Evolutionary conservation across 176 grass and related monocot genomes (phyloP).

Genomic region (Poa pratensis): DNA sequence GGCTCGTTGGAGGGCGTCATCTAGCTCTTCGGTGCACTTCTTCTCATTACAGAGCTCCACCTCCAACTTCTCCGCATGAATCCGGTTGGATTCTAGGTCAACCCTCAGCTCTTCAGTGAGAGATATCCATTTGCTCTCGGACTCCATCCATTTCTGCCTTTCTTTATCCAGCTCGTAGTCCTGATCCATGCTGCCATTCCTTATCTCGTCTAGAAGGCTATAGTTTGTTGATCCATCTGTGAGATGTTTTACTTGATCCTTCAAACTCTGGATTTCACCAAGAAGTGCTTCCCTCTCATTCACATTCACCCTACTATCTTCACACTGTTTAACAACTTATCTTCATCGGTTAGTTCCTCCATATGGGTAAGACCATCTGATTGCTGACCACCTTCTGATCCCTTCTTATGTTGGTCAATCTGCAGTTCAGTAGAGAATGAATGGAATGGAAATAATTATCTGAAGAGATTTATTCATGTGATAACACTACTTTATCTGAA

Average conservation of each 20-base stretch:
- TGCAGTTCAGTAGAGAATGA: constrained; percentile 41
- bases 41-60: constrained; percentile 78
- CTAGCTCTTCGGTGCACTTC: constrained; percentile 82
- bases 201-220: constrained; percentile 83
- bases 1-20: constrained; percentile 80
- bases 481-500: neutral
- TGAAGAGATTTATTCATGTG: too few species aligned
- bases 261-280: constrained; percentile 58
- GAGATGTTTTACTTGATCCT: constrained; percentile 51
- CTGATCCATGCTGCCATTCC: constrained; percentile 56
- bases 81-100: constrained; percentile 84
- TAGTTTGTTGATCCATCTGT: constrained; percentile 38
- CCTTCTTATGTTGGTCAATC: constrained; percentile 65
- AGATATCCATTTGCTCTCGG: constrained; percentile 95
- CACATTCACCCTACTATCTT: constrained; percentile 11
- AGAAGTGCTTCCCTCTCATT: constrained; percentile 55
- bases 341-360: constrained; percentile 35
- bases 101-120: constrained; percentile 84
- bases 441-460: neutral
- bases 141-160: constrained; percentile 87
- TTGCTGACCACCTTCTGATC: constrained; percentile 45
- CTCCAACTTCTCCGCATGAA: constrained; percentile 80
- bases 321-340: constrained; percentile 32
- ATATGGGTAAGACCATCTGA: constrained; percentile 33
- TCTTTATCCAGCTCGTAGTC: constrained; percentile 80